A percentile compares a stretch with the other conserved stretches of the same genome.
phyloP scores from a whole-genome alignment of 2,329 filamentous ascomycete species.

The Colletotrichum siamense region DNA sequence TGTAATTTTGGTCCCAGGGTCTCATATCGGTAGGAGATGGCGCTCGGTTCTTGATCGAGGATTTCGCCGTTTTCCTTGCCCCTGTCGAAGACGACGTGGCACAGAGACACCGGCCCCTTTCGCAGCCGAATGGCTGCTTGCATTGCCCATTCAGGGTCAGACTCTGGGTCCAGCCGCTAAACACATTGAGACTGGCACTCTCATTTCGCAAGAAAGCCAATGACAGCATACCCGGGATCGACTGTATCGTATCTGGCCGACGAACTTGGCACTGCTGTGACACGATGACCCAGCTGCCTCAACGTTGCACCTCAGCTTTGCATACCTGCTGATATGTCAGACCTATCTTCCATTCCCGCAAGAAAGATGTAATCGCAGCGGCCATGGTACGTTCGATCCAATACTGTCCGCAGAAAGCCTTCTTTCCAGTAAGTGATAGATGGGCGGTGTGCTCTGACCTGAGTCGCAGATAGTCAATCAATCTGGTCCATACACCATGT shows the following conservation, averaged over 20 bases:
- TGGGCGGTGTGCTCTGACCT: background rate
- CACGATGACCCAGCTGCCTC: background rate
- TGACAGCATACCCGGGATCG: background rate
- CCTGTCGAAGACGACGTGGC: background rate
- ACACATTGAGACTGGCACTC: background rate
- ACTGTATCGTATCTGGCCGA: background rate
- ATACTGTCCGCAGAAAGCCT: background rate
- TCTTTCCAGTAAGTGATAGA: background rate
- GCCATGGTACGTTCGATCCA: background rate
- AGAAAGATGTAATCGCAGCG: background rate
- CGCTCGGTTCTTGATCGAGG: background rate
- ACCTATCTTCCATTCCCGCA: background rate
- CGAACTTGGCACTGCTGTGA: background rate
- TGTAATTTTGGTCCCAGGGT: background rate
- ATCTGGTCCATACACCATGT: background rate
- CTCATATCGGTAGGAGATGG: background rate
- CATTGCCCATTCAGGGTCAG: background rate
- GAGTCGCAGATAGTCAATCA: background rate
- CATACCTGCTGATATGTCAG: background rate
- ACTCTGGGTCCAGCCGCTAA: background rate
- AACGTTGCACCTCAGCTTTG: background rate
- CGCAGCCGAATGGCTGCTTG: background rate
- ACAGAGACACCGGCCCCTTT: background rate
- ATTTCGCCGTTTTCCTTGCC: background rate
- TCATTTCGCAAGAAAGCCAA: background rate